Base-by-base conservation (phyloP, 306 rosid species). In the Lathyrus aphaca region DNA sequence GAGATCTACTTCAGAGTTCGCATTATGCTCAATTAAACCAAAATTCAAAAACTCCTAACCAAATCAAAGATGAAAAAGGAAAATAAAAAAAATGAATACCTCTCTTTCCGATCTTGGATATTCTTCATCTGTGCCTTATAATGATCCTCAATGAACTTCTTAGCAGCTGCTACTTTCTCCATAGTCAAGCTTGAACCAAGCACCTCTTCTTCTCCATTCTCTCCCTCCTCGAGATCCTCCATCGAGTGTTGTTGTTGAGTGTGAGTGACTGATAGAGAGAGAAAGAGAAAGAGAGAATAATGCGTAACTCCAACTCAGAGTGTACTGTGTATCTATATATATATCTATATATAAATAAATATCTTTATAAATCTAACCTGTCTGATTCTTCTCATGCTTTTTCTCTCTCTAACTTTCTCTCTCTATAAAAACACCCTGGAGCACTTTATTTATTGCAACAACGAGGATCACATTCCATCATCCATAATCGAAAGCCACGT, bases 81-180 rank as follows among this genome's bases (percentile, higher is more conserved):
- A 17, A 8, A 49, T 0, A 0, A 63, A 73, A 73, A 54, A 15
- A 66, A 56, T 35, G 57, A 21, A 38, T 81, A 94, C 98, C 98
- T 88, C 82, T 94, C 96, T 75, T 94, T 94, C 30, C 98, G 91
- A 19, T 90, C 97, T 46, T 88, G 92, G 75, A 94, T 84, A 87
- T 88, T 90, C 86, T 94, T 94, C 97, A 86, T 94, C 91, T 94
- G 98, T 74, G 92, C 90, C 82, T 90, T 87, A 74, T 94, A 94
- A 76, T 94, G 98, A 63, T 90, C 88, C 90, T 94, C 98, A 66
- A 94, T 94, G 84, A 86, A 87, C 88, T 88, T 89, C 87, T 94
- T 94, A 0, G 98, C 98, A 4, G 96, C 98, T 8, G 98, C 98
- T 9, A 94, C 98, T 75, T 87, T 94, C 95, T 94, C 98, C 98